Conservation (phyloP, 768 basidiomycete species). For the Daedaleopsis nitida region DNA sequence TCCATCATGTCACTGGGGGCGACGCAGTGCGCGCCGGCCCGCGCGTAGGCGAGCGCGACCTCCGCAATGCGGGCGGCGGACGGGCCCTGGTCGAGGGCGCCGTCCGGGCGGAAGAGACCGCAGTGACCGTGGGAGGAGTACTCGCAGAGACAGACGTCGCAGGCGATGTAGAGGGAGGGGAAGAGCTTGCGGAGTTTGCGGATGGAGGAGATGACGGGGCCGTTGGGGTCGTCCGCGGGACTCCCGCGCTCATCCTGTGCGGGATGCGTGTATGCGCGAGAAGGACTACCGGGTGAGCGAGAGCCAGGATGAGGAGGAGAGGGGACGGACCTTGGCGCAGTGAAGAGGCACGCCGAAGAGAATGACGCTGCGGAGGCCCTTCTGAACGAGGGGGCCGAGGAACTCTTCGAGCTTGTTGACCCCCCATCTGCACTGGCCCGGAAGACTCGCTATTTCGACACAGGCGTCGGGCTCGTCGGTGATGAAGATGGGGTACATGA, state of each 20-base stretch:
- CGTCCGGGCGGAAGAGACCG: constrained; percentile 73
- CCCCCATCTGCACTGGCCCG: constrained; percentile 93
- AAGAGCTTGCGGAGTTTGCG: constrained; percentile 73
- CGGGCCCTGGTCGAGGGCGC: constrained; percentile 73
- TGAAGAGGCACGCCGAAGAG: constrained; percentile 89
- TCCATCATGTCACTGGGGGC: constrained; percentile 99
- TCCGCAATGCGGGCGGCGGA: constrained; percentile 89
- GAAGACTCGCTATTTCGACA: constrained; percentile 74
- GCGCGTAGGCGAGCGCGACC: constrained; percentile 90
- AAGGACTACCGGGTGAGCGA: too few relatives aligned
- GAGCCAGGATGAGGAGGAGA: neutral
- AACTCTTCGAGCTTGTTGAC: constrained; percentile 90
- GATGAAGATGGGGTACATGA: constrained; percentile 99
- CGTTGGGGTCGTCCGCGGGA: constrained; percentile 85
- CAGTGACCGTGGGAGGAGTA: constrained; percentile 99
- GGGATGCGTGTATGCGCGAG: neutral
- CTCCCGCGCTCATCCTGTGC: constrained; percentile 77
- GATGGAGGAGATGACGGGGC: constrained; percentile 95
- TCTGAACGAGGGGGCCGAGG: constrained; percentile 82
- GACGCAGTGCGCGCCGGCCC: constrained; percentile 96
- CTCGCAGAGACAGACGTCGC: constrained; percentile 99
- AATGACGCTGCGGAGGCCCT: constrained; percentile 90
- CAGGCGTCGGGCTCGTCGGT: constrained; percentile 90
- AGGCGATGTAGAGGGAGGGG: constrained; percentile 85
- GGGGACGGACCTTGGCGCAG: constrained; percentile 64